Evolutionary conservation across 2,329 filamentous ascomycete genomes (phyloP), one percentile per base, ranked within the genome.

Genomic region (Fusarium humuli): DNA sequence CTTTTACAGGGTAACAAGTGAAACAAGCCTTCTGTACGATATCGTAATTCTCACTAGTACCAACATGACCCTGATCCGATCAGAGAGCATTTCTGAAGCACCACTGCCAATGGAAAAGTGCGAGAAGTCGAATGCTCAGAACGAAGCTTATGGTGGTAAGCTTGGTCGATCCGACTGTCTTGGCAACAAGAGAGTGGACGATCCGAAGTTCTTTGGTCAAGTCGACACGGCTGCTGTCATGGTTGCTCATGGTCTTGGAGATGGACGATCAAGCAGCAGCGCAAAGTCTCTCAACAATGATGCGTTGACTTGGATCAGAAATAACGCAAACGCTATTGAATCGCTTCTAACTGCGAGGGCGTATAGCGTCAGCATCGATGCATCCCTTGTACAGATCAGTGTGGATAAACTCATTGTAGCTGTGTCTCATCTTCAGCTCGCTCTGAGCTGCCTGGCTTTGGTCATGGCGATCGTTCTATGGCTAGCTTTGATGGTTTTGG

Each of bases 1-100:
- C 0, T 40, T 40, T 9, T 50, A 58, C 5, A 64, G 20, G 2
- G 45, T 27, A 3, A 11, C 5, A 2, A 12, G 0, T 2, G 18
- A 12, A 3, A 29, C 11, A 3, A 32, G 20, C 0, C 7, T 13
- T 2, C 1, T 53, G 1, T 71, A 37, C 10, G 63, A 65, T 4
- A 10, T 72, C 1, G 6, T 70, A 7, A 57, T 40, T 3, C 32
- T 72, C 5, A 70, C 52, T 3, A 20, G 30, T 2, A 70, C 69
- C 5, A 72, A 72, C n/a, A 72, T 72, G 9, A 72, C 61, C 1
- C 42, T 72, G 2, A 34, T 72, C 13, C 49, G 69, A 46, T 72
- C 69, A 0, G 69, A 72, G 11, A 48, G 23, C 2, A 22, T 72
- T 4, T 10, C 7, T 2, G 25, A 48, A 8, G 40, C 61, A 1